Evolutionary conservation across 345 rosid species (phyloP).

Genomic region (Turritis glabra): DNA sequence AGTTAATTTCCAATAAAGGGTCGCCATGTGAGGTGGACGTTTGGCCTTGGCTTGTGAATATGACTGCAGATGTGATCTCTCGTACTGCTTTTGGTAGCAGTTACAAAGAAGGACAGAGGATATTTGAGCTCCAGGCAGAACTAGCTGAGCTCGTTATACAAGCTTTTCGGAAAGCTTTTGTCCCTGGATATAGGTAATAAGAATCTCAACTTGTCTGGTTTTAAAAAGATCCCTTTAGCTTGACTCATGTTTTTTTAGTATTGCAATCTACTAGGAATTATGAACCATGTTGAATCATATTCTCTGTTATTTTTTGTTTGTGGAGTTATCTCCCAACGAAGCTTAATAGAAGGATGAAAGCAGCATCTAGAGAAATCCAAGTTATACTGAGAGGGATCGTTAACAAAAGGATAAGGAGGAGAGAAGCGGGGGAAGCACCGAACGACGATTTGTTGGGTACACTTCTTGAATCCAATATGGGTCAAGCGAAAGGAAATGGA

Average conservation of each 20-base stretch:
- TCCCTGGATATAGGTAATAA: conserved; percentile 30
- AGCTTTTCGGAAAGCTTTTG: background rate
- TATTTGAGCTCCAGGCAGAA: conserved; percentile 37
- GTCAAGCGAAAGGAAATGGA: conserved; percentile 20
- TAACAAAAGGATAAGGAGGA: conserved; percentile 32
- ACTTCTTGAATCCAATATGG: conserved; percentile 26
- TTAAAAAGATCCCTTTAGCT: background rate
- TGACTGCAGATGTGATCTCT: conserved; percentile 44
- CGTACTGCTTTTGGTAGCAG: conserved; percentile 44
- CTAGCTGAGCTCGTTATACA: conserved; percentile 13
- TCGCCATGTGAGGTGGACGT: conserved; percentile 33
- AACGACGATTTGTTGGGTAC: background rate
- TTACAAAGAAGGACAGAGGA: conserved; percentile 39
- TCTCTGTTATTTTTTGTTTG: background rate
- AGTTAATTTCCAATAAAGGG: conserved; percentile 12
- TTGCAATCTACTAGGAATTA: background rate
- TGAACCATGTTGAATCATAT: background rate
- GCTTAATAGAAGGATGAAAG: conserved; percentile 28
- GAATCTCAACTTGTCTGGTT: background rate
- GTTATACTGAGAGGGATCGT: conserved; percentile 28
- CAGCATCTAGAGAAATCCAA: conserved; percentile 11
- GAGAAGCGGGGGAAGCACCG: conserved; percentile 27
- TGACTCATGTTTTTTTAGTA: background rate
- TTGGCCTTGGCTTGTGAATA: conserved; percentile 36
- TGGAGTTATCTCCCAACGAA: conserved; percentile 41